Evolutionary conservation across 129 eudicot species (phyloP), one percentile per base, ranked within the genome.

Genomic region (Scalesia atractyloides): DNA sequence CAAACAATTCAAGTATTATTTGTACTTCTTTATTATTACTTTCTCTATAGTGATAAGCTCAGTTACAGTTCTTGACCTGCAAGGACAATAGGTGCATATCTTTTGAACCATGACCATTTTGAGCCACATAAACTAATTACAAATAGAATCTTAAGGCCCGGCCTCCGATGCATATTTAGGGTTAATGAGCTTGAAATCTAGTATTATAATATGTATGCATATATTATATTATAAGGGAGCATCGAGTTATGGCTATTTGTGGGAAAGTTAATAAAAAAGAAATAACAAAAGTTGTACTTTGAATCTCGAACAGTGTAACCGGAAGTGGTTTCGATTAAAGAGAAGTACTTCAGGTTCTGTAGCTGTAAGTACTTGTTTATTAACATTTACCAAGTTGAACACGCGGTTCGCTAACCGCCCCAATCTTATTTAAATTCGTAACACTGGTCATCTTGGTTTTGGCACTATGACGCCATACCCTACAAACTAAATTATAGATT

Each of bases 201-300:
- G 10, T 41, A 7, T 41, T 39, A 39, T 39, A 39, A 8, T 39
- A 39, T 39, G 44, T 39, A 41, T 41, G 12, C 10, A 41, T 41
- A 47, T 47, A 47, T 2, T 47, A 47, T 11, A 47, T 47, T 47
- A 43, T 43, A n/a, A 49, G 52, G 50, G 16, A 34, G 22, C 80
- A 58, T 44, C 13, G 51, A 58, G 11, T 22, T 9, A 76, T 68
- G 63, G 41, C 39, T 48, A 56, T 24, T 54, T 53, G n/a, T 33
- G 48, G 73, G 50, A 30, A 75, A 65, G 33, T 5, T 22, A 54
- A 60, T 59, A 9, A 48, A 75, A 9, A 48, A 75, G 26, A 66
- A 66, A 18, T 13, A 30, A 39, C 14, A 75, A 75, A 76, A 76
- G 46, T 69, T 76, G 81, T 76, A 76, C 81, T 76, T 76, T 76